Evolutionary conservation across 148 eudicot species (phyloP), one percentile per base, ranked within the genome.

Genomic region (Rhododendron henanense): DNA sequence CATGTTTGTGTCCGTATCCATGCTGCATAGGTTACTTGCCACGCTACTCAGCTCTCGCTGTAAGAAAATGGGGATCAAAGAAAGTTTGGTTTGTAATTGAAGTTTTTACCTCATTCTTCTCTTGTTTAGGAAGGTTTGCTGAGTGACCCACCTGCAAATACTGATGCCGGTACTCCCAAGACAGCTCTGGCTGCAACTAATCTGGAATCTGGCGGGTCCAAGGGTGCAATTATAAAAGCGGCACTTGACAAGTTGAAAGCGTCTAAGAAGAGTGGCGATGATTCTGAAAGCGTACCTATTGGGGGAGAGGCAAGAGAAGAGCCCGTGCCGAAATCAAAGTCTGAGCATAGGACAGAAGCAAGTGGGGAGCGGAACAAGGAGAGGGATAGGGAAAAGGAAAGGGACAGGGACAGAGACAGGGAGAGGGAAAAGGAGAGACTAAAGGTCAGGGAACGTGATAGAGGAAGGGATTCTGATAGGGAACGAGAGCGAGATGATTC

Each of bases 381-480:
- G 55, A 87, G 91, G 84, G 96, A 92, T 37, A 85, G 91, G 84
- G 92, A 91, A 8, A 90, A 89, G 85, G 93, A 89, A 31, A 92
- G 93, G 87, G 96, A 93, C 11, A 91, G 91, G 57, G 93, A 92
- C 25, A 90, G 95, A 35, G 95, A 94, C 28, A 90, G 93, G 85
- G 96, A 92, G 4, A 92, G 90, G 45, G 92, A 92, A 13, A 87
- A 89, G 87, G 94, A 93, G 35, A 92, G 89, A 88, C 84, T 53
- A 18, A 92, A 90, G 90, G 79, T 90, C 25, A 89, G 94, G 53
- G 95, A 95, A 77, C 94, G 92, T 83, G 98, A 93, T 1, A 89
- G 97, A 87, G 96, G 95, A 83, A 92, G 93, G 89, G 99, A 93
- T 83, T 94, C 96, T 84, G 97, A 94, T 67, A 87, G 98, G 90